A percentile compares a stretch with the other conserved stretches of the same genome.
Conservation (phyloP, 2,329 filamentous ascomycete species). For the Talaromyces islandicus region DNA sequence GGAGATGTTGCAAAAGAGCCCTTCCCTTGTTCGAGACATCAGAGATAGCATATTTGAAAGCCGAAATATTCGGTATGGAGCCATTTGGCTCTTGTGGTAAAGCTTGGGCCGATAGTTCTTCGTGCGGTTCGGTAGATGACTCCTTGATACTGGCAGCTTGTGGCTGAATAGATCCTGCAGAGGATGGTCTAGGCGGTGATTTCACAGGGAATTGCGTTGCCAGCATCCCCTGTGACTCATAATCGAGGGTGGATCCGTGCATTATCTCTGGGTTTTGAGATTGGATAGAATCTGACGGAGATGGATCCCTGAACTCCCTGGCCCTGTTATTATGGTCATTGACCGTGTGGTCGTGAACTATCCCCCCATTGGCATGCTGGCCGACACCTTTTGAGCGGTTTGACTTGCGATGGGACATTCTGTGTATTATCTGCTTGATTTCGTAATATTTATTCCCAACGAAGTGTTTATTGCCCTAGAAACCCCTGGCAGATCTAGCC, state of each 20-base stretch:
- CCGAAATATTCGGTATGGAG: neutral
- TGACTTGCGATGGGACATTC: neutral
- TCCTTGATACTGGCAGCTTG: neutral
- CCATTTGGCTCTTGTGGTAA: neutral
- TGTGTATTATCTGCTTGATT: neutral
- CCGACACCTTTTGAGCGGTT: neutral
- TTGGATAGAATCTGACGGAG: neutral
- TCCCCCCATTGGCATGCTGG: neutral
- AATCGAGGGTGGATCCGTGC: neutral
- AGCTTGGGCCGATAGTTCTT: conserved; percentile 1
- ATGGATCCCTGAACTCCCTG: neutral
- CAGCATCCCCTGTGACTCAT: neutral
- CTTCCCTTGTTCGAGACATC: neutral
- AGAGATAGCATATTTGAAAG: neutral
- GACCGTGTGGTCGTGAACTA: neutral
- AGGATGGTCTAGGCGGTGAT: neutral
- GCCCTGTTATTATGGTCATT: neutral
- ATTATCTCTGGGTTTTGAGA: neutral
- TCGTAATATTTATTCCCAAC: neutral
- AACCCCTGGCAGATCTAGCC: neutral
- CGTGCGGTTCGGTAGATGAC: neutral
- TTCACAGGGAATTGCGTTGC: neutral
- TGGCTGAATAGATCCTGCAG: conserved; percentile 1
- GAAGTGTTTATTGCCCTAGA: neutral
- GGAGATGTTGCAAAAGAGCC: conserved; percentile 2